phyloP scores from a whole-genome alignment of 2,329 filamentous ascomycete genomes.

The Beauveria varroae region DNA sequence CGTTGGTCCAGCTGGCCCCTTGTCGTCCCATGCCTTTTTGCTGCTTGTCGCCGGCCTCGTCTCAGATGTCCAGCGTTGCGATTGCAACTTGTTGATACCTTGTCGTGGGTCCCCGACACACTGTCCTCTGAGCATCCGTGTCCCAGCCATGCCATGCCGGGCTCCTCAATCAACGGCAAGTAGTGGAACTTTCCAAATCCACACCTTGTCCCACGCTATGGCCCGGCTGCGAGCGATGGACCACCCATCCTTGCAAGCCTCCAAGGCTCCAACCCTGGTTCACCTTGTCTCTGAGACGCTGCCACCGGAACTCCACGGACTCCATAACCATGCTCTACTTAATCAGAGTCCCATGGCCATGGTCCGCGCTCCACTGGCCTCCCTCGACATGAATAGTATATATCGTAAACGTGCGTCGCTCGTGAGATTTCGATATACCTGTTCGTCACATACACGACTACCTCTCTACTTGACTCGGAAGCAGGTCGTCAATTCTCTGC shows the following conservation, averaged over 20 bases:
- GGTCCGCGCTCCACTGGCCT: constrained; percentile 10
- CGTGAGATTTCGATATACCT: not conserved
- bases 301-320: constrained; percentile 1
- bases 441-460: constrained; percentile 4
- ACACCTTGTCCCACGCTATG: constrained; percentile 4
- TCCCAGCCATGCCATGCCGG: not conserved
- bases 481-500: not conserved
- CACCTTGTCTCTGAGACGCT: constrained; percentile 8
- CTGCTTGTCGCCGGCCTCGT: not conserved
- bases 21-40: not conserved
- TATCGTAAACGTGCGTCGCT: constrained; percentile 10
- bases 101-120: constrained; percentile 3
- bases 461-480: not conserved
- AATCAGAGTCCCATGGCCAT: constrained; percentile 2
- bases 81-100: constrained; percentile 7
- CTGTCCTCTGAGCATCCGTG: constrained; percentile 9
- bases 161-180: not conserved
- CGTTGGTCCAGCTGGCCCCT: not conserved
- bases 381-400: not conserved
- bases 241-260: constrained; percentile 1
- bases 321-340: constrained; percentile 9
- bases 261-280: not conserved
- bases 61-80: constrained; percentile 8
- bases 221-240: constrained; percentile 7
- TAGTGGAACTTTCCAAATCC: not conserved